These are phyloP conservation scores for Naematelia aurantialba DNA, from an alignment of 768 basidiomycete genomes.

Conservation along the genomic window DNA sequence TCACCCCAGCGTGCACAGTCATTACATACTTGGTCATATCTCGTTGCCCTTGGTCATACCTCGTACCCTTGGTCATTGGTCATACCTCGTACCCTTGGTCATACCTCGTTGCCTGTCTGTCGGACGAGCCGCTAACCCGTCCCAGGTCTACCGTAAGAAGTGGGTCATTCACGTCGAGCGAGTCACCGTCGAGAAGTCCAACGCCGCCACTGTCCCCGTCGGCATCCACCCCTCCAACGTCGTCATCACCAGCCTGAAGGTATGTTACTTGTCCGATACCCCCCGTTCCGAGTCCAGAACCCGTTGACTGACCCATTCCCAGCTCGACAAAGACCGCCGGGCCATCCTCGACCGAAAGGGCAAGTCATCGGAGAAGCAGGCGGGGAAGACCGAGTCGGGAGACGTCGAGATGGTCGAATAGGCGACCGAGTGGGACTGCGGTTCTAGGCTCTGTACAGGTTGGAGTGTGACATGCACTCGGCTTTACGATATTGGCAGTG, in stretches of 20 bases:
- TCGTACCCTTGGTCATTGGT: too few species aligned
- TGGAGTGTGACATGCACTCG: not conserved
- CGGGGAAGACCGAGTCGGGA: conserved; percentile 35
- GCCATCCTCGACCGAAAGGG: conserved; percentile 51
- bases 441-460: not conserved
- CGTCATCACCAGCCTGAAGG: conserved; percentile 82
- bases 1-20: too few species aligned
- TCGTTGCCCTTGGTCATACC: too few species aligned
- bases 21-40: too few species aligned
- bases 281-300: not conserved
- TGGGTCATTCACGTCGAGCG: conserved; percentile 99
- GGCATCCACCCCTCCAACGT: conserved; percentile 97
- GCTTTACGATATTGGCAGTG: not conserved
- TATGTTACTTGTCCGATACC: conserved; percentile 33
- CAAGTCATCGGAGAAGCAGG: conserved; percentile 31
- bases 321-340: conserved; percentile 51
- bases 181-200: conserved; percentile 94
- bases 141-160: conserved; percentile 94
- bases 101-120: not conserved
- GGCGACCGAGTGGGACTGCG: conserved; percentile 2
- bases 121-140: not conserved
- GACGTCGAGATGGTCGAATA: conserved; percentile 52
- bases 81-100: too few species aligned
- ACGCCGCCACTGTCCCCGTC: conserved; percentile 87
- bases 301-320: not conserved